A percentile compares a stretch with the other conserved stretches of the same genome.
Evolutionary conservation across 2,329 filamentous ascomycete species (phyloP).

Genomic region (Falciphora oryzae): DNA sequence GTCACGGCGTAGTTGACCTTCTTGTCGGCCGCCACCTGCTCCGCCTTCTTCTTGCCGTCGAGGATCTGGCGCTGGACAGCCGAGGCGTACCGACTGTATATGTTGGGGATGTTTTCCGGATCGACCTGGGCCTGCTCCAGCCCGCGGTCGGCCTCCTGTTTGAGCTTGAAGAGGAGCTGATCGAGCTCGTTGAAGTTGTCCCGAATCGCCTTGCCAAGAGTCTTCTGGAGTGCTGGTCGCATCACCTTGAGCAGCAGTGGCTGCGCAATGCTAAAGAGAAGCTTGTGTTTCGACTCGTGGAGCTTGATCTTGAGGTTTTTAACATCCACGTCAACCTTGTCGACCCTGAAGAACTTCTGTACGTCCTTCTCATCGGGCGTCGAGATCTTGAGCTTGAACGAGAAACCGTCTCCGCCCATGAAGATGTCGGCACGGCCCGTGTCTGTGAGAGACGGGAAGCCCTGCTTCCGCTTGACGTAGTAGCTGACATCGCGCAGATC

Average conservation of each 20-base stretch:
- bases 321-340: slow-evolving; percentile 78
- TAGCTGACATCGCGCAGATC: slow-evolving; percentile 88
- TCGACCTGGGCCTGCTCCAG: slow-evolving; percentile 59
- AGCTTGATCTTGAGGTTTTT: slow-evolving; percentile 82
- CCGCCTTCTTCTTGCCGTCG: slow-evolving; percentile 72
- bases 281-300: slow-evolving; percentile 91
- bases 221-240: slow-evolving; percentile 78
- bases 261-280: slow-evolving; percentile 82
- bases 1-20: slow-evolving; percentile 81
- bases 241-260: slow-evolving; percentile 79
- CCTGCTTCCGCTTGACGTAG: slow-evolving; percentile 91
- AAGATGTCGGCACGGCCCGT: slow-evolving; percentile 84
- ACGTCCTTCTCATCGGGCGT: slow-evolving; percentile 69
- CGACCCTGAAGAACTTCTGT: slow-evolving; percentile 89
- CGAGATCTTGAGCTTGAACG: slow-evolving; percentile 85
- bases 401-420: slow-evolving; percentile 80
- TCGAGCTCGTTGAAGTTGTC: slow-evolving; percentile 76
- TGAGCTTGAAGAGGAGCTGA: slow-evolving; percentile 65
- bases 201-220: slow-evolving; percentile 82
- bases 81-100: slow-evolving; percentile 78
- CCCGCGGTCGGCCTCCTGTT: slow-evolving; percentile 75
- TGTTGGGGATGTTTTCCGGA: slow-evolving; percentile 69
- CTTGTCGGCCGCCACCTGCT: slow-evolving; percentile 54
- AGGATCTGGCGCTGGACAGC: slow-evolving; percentile 69
- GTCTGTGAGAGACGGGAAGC: slow-evolving; percentile 84